phyloP scores from a whole-genome alignment of 1,139 yeast genomes.

The Candida sp. region DNA sequence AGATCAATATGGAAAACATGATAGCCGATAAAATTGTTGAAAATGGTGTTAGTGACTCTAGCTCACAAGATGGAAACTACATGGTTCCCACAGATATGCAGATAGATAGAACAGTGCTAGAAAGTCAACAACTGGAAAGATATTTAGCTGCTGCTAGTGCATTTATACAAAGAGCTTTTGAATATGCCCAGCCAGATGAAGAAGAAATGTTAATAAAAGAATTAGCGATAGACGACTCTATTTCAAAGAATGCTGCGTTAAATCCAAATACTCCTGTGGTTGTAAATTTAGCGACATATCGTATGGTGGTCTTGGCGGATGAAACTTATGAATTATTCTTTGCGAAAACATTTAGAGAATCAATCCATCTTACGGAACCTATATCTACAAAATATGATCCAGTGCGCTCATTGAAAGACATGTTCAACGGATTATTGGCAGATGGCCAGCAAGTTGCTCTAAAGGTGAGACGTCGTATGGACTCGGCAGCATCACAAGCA shows the following conservation, averaged over 20 bases:
- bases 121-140: constrained; percentile 71
- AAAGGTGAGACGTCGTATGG: constrained; percentile 85
- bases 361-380: constrained; percentile 66
- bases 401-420: constrained; percentile 70
- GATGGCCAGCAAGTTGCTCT: constrained; percentile 91
- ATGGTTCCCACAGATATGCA: constrained; percentile 56
- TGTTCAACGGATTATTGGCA: constrained; percentile 88
- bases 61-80: constrained; percentile 28
- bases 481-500: constrained; percentile 48
- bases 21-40: constrained; percentile 55
- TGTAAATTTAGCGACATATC: constrained; percentile 81
- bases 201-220: constrained; percentile 45
- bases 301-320: constrained; percentile 94
- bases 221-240: constrained; percentile 34
- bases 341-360: constrained; percentile 57
- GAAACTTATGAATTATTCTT: constrained; percentile 89
- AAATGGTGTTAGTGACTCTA: constrained; percentile 13
- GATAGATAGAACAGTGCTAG: constrained; percentile 61
- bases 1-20: constrained; percentile 57
- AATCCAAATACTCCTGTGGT: constrained; percentile 77
- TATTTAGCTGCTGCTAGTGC: constrained; percentile 85
- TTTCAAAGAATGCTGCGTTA: constrained; percentile 67
- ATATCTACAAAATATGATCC: constrained; percentile 40
- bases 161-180: constrained; percentile 85
- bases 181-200: constrained; percentile 73